These are phyloP conservation scores for Aspergillus ibericus DNA, from an alignment of 2,329 filamentous ascomycete genomes.

Conservation along the genomic window DNA sequence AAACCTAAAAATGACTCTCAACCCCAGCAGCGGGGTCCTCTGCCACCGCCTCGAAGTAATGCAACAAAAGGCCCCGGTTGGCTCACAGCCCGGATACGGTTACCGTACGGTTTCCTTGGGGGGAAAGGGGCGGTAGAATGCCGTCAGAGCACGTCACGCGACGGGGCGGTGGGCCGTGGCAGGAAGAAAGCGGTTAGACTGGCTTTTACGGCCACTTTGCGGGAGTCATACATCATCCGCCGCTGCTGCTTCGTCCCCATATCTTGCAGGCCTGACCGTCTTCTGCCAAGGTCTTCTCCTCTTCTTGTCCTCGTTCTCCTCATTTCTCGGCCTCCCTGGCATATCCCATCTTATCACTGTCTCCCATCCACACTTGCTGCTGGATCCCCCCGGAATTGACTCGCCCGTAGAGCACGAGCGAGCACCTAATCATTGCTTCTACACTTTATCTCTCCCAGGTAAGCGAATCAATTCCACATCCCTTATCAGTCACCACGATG, in stretches of 20 bases:
- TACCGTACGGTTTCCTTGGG: conserved; percentile 25
- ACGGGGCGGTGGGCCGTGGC: conserved; percentile 34
- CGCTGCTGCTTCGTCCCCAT: conserved; percentile 4
- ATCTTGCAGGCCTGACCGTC: background rate
- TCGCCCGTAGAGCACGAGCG: background rate
- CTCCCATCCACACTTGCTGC: background rate
- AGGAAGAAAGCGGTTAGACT: conserved; percentile 29
- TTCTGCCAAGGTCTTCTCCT: background rate
- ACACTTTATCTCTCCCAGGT: conserved; percentile 16
- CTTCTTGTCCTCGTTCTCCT: background rate
- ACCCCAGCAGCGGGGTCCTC: conserved; percentile 8
- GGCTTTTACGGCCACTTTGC: conserved; percentile 21
- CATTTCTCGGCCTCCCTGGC: background rate
- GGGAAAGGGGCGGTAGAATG: conserved; percentile 15
- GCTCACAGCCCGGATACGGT: conserved; percentile 20
- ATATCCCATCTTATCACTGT: background rate
- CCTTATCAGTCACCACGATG: conserved; percentile 16
- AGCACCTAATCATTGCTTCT: background rate
- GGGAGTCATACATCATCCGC: conserved; percentile 35
- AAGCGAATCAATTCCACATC: conserved; percentile 19
- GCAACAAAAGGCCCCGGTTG: conserved; percentile 20
- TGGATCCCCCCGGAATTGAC: conserved; percentile 5
- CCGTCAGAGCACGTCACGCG: conserved; percentile 38
- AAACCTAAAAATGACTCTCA: conserved; percentile 7
- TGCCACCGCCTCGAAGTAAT: conserved; percentile 14